Evolutionary conservation across 2,329 filamentous ascomycete species (phyloP).

Genomic region (Sclerotinia minor): DNA sequence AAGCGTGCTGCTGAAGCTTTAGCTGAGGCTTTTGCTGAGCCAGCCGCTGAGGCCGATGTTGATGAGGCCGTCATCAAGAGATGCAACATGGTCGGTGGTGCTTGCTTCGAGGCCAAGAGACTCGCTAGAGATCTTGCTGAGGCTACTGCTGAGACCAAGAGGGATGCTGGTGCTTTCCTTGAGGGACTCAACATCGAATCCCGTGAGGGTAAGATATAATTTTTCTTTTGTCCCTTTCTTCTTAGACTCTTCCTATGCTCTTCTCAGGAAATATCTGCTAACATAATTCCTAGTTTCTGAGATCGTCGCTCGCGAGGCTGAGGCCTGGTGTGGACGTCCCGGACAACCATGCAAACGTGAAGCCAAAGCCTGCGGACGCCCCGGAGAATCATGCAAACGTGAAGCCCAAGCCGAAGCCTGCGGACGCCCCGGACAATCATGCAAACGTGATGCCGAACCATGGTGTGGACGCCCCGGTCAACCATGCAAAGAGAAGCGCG

Average conservation of each 20-base stretch:
- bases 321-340: conserved; percentile 22
- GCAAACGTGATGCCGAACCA: conserved; percentile 28
- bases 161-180: conserved; percentile 15
- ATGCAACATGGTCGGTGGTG: conserved; percentile 27
- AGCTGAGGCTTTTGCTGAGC: conserved; percentile 9
- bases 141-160: conserved; percentile 10
- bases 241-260: background rate
- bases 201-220: conserved; percentile 18
- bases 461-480: conserved; percentile 30
- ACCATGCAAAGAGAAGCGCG: conserved; percentile 30
- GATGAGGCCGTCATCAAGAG: conserved; percentile 21
- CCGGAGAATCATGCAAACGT: conserved; percentile 33
- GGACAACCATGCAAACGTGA: conserved; percentile 29
- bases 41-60: conserved; percentile 22
- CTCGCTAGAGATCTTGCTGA: conserved; percentile 25
- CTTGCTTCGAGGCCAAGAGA: conserved; percentile 27
- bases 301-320: conserved; percentile 23
- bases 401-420: conserved; percentile 34
- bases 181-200: conserved; percentile 20
- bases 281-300: conserved; percentile 20
- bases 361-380: conserved; percentile 37
- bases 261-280: background rate
- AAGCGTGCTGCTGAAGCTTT: conserved; percentile 14
- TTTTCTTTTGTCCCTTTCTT: background rate
- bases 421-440: conserved; percentile 28